These are phyloP conservation scores for Umbelopsis sp. DNA, from an alignment of 192 early-diverging fungal genomes.

Conservation along the genomic window DNA sequence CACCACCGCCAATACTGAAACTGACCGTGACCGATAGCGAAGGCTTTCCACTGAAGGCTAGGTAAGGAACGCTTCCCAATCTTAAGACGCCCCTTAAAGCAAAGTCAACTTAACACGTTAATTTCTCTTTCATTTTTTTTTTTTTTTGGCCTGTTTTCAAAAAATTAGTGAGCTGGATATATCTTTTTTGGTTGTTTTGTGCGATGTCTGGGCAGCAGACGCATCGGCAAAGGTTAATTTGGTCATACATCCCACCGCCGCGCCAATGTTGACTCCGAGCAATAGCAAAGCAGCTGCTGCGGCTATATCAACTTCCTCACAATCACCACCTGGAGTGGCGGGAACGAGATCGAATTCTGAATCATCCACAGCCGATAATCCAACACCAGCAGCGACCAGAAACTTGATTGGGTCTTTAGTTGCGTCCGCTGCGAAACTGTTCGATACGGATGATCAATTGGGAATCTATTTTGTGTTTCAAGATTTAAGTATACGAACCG, in stretches of 20 bases:
- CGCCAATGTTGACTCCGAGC: neutral
- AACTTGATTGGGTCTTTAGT: slow-evolving; percentile 74
- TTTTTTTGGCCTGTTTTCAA: too few species aligned
- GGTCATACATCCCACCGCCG: slow-evolving; percentile 42
- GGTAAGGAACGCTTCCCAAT: neutral
- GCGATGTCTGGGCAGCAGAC: slow-evolving; percentile 54
- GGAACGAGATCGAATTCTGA: slow-evolving; percentile 14
- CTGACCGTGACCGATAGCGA: slow-evolving; percentile 57
- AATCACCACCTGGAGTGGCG: slow-evolving; percentile 5
- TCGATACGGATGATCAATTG: slow-evolving; percentile 63
- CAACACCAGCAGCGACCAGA: slow-evolving; percentile 45
- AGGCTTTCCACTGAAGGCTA: slow-evolving; percentile 31
- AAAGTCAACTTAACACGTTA: too few species aligned
- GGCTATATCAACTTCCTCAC: neutral
- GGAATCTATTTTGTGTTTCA: slow-evolving; percentile 83
- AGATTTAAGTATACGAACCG: slow-evolving; percentile 75
- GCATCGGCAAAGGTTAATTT: slow-evolving; percentile 42
- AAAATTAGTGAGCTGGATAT: slow-evolving; percentile 45
- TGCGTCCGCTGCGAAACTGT: slow-evolving; percentile 68
- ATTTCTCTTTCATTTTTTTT: too few species aligned
- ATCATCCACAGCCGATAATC: slow-evolving; percentile 6
- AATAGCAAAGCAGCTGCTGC: slow-evolving; percentile 11
- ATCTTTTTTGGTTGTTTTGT: slow-evolving; percentile 52
- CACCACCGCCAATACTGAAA: slow-evolving; percentile 69
- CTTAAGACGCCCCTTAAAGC: neutral